Evolutionary conservation across 768 basidiomycete species (phyloP).

Genomic region (Vararia minispora): DNA sequence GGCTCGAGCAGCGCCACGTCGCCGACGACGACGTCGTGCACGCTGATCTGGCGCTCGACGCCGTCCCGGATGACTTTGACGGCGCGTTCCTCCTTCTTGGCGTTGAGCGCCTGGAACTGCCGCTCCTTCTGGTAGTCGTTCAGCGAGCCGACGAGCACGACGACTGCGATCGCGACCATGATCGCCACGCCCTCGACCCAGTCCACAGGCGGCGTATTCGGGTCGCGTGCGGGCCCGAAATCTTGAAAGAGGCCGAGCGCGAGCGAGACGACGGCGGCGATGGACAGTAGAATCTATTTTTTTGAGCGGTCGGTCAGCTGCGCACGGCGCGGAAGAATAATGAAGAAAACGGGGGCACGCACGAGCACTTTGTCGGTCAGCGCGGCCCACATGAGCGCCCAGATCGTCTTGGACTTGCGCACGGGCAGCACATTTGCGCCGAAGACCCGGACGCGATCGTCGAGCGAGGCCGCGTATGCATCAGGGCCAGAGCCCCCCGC

Average conservation of each 20-base stretch:
- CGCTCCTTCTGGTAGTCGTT: conserved; percentile 99
- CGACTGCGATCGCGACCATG: conserved; percentile 63
- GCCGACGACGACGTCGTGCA: conserved; percentile 84
- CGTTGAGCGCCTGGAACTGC: conserved; percentile 87
- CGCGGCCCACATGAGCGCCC: conserved; percentile 50
- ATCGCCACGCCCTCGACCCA: conserved; percentile 95
- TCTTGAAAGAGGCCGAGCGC: conserved; percentile 93
- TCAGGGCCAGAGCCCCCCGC: neutral
- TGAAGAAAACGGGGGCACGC: conserved; percentile 16
- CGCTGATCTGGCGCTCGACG: conserved; percentile 18
- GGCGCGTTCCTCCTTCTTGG: conserved; percentile 89
- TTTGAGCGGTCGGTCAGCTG: too few relatives aligned
- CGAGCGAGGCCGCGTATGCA: conserved; percentile 25
- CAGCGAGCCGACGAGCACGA: conserved; percentile 82
- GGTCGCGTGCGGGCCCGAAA: conserved; percentile 58
- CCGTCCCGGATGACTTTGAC: conserved; percentile 49
- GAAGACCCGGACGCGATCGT: conserved; percentile 36
- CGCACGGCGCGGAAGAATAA: conserved; percentile 17
- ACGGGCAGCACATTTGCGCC: conserved; percentile 41
- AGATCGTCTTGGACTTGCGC: conserved; percentile 35
- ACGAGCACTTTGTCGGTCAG: conserved; percentile 56
- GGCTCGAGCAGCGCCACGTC: conserved; percentile 89
- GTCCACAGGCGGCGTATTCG: conserved; percentile 68
- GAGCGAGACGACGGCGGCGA: conserved; percentile 88
- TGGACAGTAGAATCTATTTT: conserved; percentile 85